Evolutionary conservation across 805 yeast species (phyloP), one percentile per base, ranked within the genome.

Genomic region (Maudiozyma turicensis): DNA sequence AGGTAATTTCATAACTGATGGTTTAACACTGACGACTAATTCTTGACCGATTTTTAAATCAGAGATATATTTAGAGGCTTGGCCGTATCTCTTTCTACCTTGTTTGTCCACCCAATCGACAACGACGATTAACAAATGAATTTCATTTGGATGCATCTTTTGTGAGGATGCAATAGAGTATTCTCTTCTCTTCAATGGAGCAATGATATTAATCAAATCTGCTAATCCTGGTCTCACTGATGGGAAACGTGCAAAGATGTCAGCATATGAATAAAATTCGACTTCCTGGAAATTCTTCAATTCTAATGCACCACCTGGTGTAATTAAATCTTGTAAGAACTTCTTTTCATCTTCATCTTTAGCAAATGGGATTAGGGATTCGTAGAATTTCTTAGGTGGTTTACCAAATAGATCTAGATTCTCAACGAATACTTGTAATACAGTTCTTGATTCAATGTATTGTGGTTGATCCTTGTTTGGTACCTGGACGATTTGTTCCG

Each of bases 141-240:
- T 88, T 38, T 89, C 91, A 65, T 86, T 86, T 48, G 91, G 88
- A 70, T 91, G 97, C 61, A 86, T 73, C 66, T 78, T 86, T 70
- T 91, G 98, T 31, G 97, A 90, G 1, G 97, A 90, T 3, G 98
- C 97, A 68, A 91, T 91, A 11, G 97, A 91, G 68, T 91, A 91
- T 70, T 91, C 98, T 74, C 98, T 86, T 74, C 98, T 84, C 75
- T 91, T 91, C 64, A 90, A 76, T 14, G 95, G 90, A 26, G 95
- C 80, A 55, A 91, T 77, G 50, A 91, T 69, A 58, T 76, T 76
- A 35, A 84, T 79, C 58, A 91, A 75, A 28, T 86, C 88, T 49
- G 73, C 75, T 50, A 84, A 72, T 4, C 80, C 59, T 29, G 97
- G 97, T 66, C 82, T 81, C 28, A 91, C 95, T 50, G 90, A 81